Conservation (phyloP, 1,139 yeast genomes). For the Saccharomyces hybrid region DNA sequence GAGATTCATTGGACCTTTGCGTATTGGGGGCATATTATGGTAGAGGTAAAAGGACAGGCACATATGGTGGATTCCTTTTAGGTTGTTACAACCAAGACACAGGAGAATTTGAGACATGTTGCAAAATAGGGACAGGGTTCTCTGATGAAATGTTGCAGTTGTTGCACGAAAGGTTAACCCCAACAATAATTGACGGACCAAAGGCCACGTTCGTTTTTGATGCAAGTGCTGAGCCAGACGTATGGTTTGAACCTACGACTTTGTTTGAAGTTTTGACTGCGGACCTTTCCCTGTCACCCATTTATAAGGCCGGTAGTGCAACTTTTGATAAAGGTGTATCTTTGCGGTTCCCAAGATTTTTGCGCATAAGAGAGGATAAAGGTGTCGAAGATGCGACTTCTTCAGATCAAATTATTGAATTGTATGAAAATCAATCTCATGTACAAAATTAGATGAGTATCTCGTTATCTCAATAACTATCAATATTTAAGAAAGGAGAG, state of each 20-base stretch:
- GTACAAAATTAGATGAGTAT: neutral
- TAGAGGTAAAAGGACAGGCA: slow-evolving; percentile 88
- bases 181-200: slow-evolving; percentile 62
- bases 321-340: slow-evolving; percentile 84
- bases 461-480: neutral
- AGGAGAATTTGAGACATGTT: slow-evolving; percentile 89
- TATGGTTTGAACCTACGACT: slow-evolving; percentile 89
- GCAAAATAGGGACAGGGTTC: slow-evolving; percentile 97
- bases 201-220: slow-evolving; percentile 68
- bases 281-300: slow-evolving; percentile 84
- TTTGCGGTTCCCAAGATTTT: slow-evolving; percentile 82
- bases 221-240: slow-evolving; percentile 72
- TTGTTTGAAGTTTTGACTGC: slow-evolving; percentile 93
- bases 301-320: slow-evolving; percentile 80
- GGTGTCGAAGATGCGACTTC: slow-evolving; percentile 83
- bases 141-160: slow-evolving; percentile 70
- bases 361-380: slow-evolving; percentile 83
- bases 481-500: neutral
- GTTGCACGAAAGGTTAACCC: slow-evolving; percentile 53
- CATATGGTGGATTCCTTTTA: slow-evolving; percentile 86
- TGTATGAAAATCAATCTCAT: slow-evolving; percentile 69
- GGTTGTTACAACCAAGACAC: slow-evolving; percentile 86
- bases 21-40: slow-evolving; percentile 95
- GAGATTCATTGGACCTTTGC: slow-evolving; percentile 89
- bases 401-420: slow-evolving; percentile 79